Conservation (phyloP, 23 red algal species). For the Agarophyton chilense region DNA sequence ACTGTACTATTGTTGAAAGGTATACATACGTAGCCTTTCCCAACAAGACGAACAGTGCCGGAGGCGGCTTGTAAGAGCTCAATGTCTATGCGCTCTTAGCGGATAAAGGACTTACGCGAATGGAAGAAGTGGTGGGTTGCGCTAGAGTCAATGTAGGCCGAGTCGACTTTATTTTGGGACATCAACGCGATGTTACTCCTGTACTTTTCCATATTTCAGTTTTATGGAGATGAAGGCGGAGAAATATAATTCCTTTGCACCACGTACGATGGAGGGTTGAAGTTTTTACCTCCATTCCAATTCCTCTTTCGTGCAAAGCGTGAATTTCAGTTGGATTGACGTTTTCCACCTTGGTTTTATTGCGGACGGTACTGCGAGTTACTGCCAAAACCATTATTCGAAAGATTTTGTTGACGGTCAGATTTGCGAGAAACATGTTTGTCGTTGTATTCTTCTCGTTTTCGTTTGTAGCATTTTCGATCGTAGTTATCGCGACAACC, state of each 20-base stretch:
- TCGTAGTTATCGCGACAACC: not conserved
- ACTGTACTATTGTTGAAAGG: not conserved
- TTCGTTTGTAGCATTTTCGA: too few relatives aligned
- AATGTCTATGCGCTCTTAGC: not conserved
- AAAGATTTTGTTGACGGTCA: too few relatives aligned
- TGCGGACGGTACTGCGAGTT: not conserved
- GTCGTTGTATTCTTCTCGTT: too few relatives aligned
- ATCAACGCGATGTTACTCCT: not conserved
- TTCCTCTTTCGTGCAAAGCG: too few relatives aligned
- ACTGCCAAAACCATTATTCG: not conserved
- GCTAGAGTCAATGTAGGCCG: slow-evolving; percentile 8
- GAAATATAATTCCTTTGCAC: not conserved
- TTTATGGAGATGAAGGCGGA: not conserved
- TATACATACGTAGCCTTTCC: slow-evolving; percentile 7
- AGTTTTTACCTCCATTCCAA: not conserved
- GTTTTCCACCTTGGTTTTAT: not conserved
- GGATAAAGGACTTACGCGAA: slow-evolving; percentile 26
- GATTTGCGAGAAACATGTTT: too few relatives aligned
- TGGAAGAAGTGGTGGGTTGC: too few relatives aligned
- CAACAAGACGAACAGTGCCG: not conserved
- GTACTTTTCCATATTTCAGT: not conserved
- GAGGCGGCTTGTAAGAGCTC: not conserved
- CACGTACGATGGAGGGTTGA: not conserved
- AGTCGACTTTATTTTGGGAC: not conserved
- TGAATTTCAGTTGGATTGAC: too few relatives aligned